These are phyloP conservation scores for Psilocybe sp. DNA, from an alignment of 768 basidiomycete genomes.

Conservation along the genomic window DNA sequence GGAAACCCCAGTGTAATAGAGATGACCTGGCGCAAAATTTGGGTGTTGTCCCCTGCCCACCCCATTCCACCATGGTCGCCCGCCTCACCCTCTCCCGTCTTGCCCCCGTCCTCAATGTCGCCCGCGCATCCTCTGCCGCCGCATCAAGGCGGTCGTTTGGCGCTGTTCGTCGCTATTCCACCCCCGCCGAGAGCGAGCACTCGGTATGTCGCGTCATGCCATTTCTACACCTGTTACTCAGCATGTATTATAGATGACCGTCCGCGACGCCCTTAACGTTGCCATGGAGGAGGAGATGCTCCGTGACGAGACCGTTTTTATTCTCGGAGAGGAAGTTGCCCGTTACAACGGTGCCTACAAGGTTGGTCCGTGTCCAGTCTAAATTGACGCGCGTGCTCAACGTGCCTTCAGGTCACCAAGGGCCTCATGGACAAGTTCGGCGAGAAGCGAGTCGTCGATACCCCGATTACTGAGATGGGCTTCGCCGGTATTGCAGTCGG, in stretches of 20 bases:
- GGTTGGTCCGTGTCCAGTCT: constrained; percentile 37
- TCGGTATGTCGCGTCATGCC: constrained; percentile 30
- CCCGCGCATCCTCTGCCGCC: constrained; percentile 41
- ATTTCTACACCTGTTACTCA: constrained; percentile 9
- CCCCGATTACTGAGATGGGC: constrained; percentile 97
- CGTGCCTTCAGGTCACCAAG: constrained; percentile 77
- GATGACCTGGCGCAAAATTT: constrained; percentile 25
- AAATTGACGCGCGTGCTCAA: constrained; percentile 11
- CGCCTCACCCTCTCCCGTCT: constrained; percentile 65
- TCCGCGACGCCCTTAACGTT: constrained; percentile 94
- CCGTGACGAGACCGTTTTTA: constrained; percentile 91
- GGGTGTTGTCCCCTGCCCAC: constrained; percentile 24
- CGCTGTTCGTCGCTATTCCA: constrained; percentile 59
- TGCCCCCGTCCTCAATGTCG: constrained; percentile 52
- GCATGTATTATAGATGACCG: constrained; percentile 72
- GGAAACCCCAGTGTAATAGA: constrained; percentile 24
- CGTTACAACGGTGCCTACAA: constrained; percentile 98
- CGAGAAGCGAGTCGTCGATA: constrained; percentile 97
- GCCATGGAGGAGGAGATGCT: constrained; percentile 99
- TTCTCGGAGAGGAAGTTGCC: constrained; percentile 97
- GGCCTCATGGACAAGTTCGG: constrained; percentile 99
- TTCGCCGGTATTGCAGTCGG: constrained; percentile 97
- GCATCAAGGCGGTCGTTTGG: constrained; percentile 39
- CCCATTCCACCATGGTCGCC: constrained; percentile 51
- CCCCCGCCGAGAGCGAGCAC: constrained; percentile 46